Evolutionary conservation across 23 red algal species (phyloP), one percentile per base, ranked within the genome.

Genomic region (Gracilaria vermiculophylla): DNA sequence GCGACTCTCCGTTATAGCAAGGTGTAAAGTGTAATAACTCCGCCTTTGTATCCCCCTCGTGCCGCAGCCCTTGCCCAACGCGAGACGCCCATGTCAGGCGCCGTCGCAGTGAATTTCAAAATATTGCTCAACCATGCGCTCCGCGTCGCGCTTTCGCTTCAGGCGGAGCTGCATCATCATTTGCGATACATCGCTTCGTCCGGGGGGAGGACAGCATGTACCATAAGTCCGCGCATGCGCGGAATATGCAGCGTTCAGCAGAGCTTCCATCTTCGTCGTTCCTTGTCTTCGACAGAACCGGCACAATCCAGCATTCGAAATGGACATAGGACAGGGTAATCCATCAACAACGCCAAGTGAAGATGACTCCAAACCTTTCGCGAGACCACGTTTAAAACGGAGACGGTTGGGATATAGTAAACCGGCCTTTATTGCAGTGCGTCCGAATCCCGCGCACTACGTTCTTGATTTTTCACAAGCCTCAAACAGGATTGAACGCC

Each of bases 371-470:
- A 79, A 79, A 49, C 76, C 76, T 23, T 79, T 79, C 34, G 76
- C 76, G 31, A 54, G 76, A 20, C 76, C 76, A 4, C 49, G 53
- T 39, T n/a, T 57, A 16, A 79, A 79, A 31, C 37, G 76, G 17
- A 23, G 49, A 29, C 76, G 76, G 8, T 41, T 60, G 53, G 34
- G 17, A 25, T 60, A 64, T 50, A 19, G 9, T 35, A 35, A 43
- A 42, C 84, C 84, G 7, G 9, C 84, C 13, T 58, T 88, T 16
- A 49, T 88, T 28, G 53, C 84, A 25, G 84, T 88, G 14, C 66
- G 84, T 47, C 69, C 23, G 27, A 88, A 88, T 62, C 84, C 84
- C 0, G 53, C 47, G 69, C 84, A 88, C n/a, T 88, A 76, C 56
- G 20, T 78, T 10, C 69, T 88, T 9, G 37, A 60, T 52, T 76